These are phyloP conservation scores for Coemansia erecta DNA, from an alignment of 192 early-diverging fungal species.

Conservation along the genomic window DNA sequence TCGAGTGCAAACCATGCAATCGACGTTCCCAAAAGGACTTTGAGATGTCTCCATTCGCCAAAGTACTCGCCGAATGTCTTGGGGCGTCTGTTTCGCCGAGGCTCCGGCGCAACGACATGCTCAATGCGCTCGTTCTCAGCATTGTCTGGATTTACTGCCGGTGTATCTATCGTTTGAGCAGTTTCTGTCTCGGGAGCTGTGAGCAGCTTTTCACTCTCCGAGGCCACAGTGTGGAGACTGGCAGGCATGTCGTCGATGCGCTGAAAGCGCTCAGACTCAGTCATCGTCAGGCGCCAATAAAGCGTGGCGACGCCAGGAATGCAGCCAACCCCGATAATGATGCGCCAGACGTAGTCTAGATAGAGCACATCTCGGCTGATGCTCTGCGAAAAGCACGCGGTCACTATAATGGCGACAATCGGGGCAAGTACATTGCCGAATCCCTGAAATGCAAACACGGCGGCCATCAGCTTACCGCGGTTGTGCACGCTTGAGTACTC, in stretches of 20 bases:
- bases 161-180: too few relatives aligned
- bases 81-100: background rate
- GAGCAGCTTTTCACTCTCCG: slow-evolving; percentile 50
- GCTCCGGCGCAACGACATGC: background rate
- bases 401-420: slow-evolving; percentile 66
- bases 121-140: too few relatives aligned
- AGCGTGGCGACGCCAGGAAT: slow-evolving; percentile 80
- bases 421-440: slow-evolving; percentile 81
- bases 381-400: slow-evolving; percentile 62
- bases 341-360: slow-evolving; percentile 88
- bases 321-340: slow-evolving; percentile 77
- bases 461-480: slow-evolving; percentile 84
- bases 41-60: slow-evolving; percentile 73
- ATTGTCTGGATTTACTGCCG: too few relatives aligned
- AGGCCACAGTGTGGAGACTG: slow-evolving; percentile 6
- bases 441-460: slow-evolving; percentile 91
- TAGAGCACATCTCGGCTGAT: slow-evolving; percentile 60
- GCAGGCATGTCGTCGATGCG: slow-evolving; percentile 20
- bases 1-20: slow-evolving; percentile 75
- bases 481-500: slow-evolving; percentile 78
- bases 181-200: too few relatives aligned
- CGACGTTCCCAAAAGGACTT: slow-evolving; percentile 70
- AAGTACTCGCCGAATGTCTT: slow-evolving; percentile 69
- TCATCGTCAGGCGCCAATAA: slow-evolving; percentile 87
- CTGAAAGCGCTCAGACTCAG: slow-evolving; percentile 84